Conservation (phyloP, 345 rosid genomes). For the Citrus cavaleriei region DNA sequence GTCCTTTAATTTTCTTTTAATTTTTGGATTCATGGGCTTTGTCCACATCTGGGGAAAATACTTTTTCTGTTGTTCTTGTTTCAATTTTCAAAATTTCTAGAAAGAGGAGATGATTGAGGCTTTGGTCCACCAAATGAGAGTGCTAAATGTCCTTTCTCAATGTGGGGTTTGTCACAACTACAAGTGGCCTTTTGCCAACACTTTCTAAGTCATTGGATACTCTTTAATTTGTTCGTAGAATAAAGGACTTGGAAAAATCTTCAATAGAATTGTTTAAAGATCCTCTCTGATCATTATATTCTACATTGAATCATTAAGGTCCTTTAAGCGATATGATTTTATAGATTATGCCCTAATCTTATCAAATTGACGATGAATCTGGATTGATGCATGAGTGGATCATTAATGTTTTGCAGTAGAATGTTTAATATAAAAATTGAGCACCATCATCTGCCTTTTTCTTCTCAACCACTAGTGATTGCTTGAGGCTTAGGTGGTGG, state of each 20-base stretch:
- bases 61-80: not conserved
- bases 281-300: slow-evolving; percentile 6
- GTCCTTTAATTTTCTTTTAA: not conserved
- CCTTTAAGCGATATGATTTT: slow-evolving; percentile 13
- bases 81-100: not conserved
- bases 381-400: slow-evolving; percentile 14
- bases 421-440: not conserved
- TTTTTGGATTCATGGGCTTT: too few species aligned
- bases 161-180: slow-evolving; percentile 11
- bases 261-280: not conserved
- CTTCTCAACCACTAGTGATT: slow-evolving; percentile 8
- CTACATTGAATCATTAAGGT: slow-evolving; percentile 4
- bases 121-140: not conserved
- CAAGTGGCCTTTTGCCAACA: not conserved
- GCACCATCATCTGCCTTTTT: not conserved
- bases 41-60: not conserved
- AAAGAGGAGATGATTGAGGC: not conserved
- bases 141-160: not conserved
- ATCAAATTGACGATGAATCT: not conserved
- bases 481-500: slow-evolving; percentile 8
- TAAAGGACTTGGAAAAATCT: slow-evolving; percentile 1
- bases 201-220: slow-evolving; percentile 27
- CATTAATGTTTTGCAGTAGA: not conserved
- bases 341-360: not conserved
- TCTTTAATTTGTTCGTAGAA: slow-evolving; percentile 1